Evolutionary conservation across 2,329 filamentous ascomycete genomes (phyloP).

Genomic region (Aspergillus ustus): DNA sequence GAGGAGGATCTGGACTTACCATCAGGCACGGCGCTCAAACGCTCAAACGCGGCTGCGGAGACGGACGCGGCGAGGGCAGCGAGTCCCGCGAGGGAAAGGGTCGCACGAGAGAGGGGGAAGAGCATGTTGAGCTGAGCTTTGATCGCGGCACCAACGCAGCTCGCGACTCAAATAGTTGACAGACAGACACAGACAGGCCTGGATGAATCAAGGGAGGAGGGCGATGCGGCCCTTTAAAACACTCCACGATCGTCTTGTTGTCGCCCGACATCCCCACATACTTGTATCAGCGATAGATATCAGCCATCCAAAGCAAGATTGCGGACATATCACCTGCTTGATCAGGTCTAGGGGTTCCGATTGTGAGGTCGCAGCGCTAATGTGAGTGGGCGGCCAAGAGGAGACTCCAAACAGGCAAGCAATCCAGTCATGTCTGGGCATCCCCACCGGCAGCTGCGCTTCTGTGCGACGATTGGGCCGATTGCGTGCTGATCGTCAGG

Average conservation of each 20-base stretch:
- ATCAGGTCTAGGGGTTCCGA: neutral
- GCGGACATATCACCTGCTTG: neutral
- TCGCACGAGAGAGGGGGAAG: slow-evolving; percentile 30
- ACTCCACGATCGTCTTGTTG: neutral
- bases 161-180: neutral
- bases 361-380: slow-evolving; percentile 1
- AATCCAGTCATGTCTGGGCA: neutral
- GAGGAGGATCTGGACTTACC: slow-evolving; percentile 27
- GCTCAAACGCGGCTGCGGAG: slow-evolving; percentile 41
- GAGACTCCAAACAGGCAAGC: neutral
- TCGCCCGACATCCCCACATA: neutral
- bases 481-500: neutral
- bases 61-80: slow-evolving; percentile 35
- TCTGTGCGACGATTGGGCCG: neutral
- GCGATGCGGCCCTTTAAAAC: neutral
- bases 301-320: neutral
- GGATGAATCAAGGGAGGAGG: neutral
- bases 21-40: slow-evolving; percentile 38
- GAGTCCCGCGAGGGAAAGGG: slow-evolving; percentile 35
- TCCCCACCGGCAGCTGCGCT: neutral
- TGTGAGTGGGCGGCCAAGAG: neutral
- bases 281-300: neutral
- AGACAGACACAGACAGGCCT: neutral
- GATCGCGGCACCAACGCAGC: neutral
- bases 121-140: slow-evolving; percentile 26